phyloP scores from a whole-genome alignment of 768 basidiomycete genomes.

The Tremella mesenterica region DNA sequence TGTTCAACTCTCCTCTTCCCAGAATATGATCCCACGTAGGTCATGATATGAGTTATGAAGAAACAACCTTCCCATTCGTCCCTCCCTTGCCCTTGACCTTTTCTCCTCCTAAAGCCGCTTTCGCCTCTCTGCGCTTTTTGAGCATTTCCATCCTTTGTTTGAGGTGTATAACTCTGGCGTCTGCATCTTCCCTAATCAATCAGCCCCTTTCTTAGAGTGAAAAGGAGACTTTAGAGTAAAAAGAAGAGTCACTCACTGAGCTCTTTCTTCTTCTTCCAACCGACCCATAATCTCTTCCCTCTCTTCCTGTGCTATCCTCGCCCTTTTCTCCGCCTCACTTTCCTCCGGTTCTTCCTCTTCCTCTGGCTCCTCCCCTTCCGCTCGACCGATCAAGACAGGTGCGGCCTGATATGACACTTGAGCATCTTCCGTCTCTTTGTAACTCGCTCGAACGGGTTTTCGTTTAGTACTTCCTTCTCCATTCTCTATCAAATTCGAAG shows the following conservation, averaged over 20 bases:
- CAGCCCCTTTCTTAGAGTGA: background rate
- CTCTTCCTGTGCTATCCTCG: constrained; percentile 31
- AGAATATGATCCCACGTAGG: too few species aligned
- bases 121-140: constrained; percentile 30
- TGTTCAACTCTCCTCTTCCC: too few species aligned
- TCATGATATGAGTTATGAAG: too few species aligned
- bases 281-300: constrained; percentile 41
- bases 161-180: constrained; percentile 24
- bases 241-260: constrained; percentile 32
- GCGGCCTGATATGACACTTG: constrained; percentile 39
- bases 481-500: too few species aligned
- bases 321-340: constrained; percentile 30
- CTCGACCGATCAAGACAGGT: constrained; percentile 26
- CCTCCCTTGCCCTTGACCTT: background rate
- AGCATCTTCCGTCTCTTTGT: constrained; percentile 28
- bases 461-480: constrained; percentile 9
- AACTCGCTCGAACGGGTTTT: constrained; percentile 2
- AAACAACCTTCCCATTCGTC: too few species aligned
- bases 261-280: constrained; percentile 40
- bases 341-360: constrained; percentile 31
- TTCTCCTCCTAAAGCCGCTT: background rate
- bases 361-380: constrained; percentile 15
- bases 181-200: constrained; percentile 33
- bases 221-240: background rate
- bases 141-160: constrained; percentile 37